Percentiles rank a stretch among this genome's conserved stretches.
These are phyloP conservation scores for Umbelopsis vinacea DNA, from an alignment of 192 early-diverging fungal species.

Conservation along the genomic window DNA sequence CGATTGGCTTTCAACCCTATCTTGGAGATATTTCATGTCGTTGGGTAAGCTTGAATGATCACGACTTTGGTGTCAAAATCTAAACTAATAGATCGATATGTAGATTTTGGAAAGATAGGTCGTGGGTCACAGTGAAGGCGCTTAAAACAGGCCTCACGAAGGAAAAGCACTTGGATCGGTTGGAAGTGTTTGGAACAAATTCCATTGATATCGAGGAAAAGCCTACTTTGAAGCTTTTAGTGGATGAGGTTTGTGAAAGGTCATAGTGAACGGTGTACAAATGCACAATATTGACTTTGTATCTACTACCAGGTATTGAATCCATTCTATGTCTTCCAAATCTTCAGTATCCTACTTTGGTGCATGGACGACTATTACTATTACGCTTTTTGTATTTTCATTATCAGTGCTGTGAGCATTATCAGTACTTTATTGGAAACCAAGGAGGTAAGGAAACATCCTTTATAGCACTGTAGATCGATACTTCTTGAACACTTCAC, in stretches of 20 bases:
- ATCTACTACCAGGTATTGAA: slow-evolving; percentile 56
- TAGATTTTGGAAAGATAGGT: slow-evolving; percentile 57
- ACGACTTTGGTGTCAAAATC: not conserved
- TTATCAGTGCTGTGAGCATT: slow-evolving; percentile 84
- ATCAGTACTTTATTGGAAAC: slow-evolving; percentile 81
- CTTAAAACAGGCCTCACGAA: slow-evolving; percentile 56
- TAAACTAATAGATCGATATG: not conserved
- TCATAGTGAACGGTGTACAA: not conserved
- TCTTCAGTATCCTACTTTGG: slow-evolving; percentile 79
- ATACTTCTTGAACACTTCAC: slow-evolving; percentile 52
- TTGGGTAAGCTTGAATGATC: slow-evolving; percentile 30
- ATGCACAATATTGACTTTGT: not conserved
- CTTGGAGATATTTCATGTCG: slow-evolving; percentile 47
- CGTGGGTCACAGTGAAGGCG: slow-evolving; percentile 47
- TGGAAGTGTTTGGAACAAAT: slow-evolving; percentile 74
- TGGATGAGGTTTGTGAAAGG: slow-evolving; percentile 58
- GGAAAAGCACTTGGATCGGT: slow-evolving; percentile 59
- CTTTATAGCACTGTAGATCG: slow-evolving; percentile 27
- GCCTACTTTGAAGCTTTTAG: slow-evolving; percentile 58
- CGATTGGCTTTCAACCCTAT: slow-evolving; percentile 57
- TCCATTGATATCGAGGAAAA: slow-evolving; percentile 75
- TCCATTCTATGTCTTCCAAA: slow-evolving; percentile 86
- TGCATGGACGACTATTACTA: slow-evolving; percentile 93
- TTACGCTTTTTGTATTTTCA: slow-evolving; percentile 90
- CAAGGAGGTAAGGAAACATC: slow-evolving; percentile 42